Base-by-base conservation (phyloP, 2,329 filamentous ascomycete genomes). In the Beauveria scarabaeidicola region DNA sequence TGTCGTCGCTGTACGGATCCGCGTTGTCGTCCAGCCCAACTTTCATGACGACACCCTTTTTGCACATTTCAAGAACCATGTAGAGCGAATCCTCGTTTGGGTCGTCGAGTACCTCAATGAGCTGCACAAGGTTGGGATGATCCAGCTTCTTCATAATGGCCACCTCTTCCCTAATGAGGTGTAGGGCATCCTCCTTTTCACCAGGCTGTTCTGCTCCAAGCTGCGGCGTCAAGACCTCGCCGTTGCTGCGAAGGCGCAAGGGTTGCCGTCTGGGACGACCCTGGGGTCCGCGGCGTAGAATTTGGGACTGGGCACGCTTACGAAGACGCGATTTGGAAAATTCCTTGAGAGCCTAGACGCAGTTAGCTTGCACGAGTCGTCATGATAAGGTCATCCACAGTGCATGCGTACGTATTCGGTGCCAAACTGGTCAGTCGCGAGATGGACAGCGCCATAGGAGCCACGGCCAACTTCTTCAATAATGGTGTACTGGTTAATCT, bases 121-220 rank as follows among this genome's bases (percentile, higher is more conserved):
- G 77, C 50, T 89, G 86, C 15, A 97, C 93, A n/a, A 99, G 78
- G 69, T 97, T 99, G 29, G 86, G 88, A 69, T 99, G 94, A 69
- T 97, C 87, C 51, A 97, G 81, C 75, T 97, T 97, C 79, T 97
- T 99, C 92, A 99, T 97, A 70, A 97, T 95, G 61, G 94, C 94
- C 67, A 97, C 94, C 73, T 99, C 94, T 72, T 96, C 90, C 62
- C 91, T 89, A 72, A 99, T 97, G 61, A 97, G 78, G 68, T 89
- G 89, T 13, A 97, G 78, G 0, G 93, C 84, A 67, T 86, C 84
- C 27, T 78, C 77, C 65, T 87, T 87, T 69, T 89, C 87, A 47
- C 81, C 81, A 50, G 78, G 65, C 6, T 68, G 68, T 50, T 69
- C 63, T 38, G 66, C 64, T 7, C 66, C 67, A 19, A 69, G 61